Evolutionary conservation across 2,329 filamentous ascomycete species (phyloP), one percentile per base, ranked within the genome.

Genomic region (Esteya vermicola): DNA sequence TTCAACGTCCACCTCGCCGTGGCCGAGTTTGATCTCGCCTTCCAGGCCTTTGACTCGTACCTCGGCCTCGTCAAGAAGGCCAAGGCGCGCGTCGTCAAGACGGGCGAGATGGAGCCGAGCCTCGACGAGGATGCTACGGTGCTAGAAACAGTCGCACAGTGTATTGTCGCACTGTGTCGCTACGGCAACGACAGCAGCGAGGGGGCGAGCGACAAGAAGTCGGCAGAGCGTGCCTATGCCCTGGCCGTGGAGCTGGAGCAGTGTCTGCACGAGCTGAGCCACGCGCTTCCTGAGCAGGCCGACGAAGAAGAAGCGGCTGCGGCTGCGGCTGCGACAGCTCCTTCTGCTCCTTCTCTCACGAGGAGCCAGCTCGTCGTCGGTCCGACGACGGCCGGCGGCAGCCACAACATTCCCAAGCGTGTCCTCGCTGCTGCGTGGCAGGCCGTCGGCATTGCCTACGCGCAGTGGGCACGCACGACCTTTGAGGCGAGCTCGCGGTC

Each of bases 1-100:
- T 96, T 96, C 54, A 80, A 77, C 10, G 81, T 94, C 2, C 91
- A 98, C 56, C 68, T 89, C 16, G 75, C 85, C 3, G 67, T 95
- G 16, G 85, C 86, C 9, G 89, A 98, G 50, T 96, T 95, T 48
- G 85, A 94, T 41, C 65, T 96, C 36, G 88, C 88, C 1, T 78
- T 93, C 56, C 86, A 86, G 54, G 84, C 91, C 1, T 84, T 95
- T 46, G 82, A 93, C 55, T 88, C 88, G 1, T 98, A 96, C 57
- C 66, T 93, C 28, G 84, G 93, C 40, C 83, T 98, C 47, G 75
- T 94, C 41, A 81, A 79, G 45, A 82, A 82, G 53, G 85, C 81
- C 42, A 93, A 89, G 59, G 83, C 85, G 18, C 74, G 88, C 31
- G 77, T 85, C 4, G 77, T 84, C 50, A 93, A 93, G 60, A 78